Evolutionary conservation across 2,329 filamentous ascomycete genomes (phyloP).

Genomic region (Neofusicoccum laricinum): DNA sequence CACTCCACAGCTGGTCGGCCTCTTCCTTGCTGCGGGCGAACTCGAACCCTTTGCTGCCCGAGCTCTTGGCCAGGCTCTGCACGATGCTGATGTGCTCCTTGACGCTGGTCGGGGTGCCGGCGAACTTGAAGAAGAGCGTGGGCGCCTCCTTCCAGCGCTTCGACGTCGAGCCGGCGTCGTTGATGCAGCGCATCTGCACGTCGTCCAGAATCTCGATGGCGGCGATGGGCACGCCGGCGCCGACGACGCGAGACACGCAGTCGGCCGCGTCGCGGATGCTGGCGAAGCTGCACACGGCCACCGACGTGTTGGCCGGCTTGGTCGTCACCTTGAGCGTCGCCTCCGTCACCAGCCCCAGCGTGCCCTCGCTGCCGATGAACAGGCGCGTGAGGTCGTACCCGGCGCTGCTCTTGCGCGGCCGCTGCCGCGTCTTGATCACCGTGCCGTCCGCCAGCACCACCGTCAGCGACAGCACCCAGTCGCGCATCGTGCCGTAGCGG

Average conservation of each 20-base stretch:
- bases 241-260: constrained; percentile 78
- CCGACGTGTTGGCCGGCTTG: constrained; percentile 73
- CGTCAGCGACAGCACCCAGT: constrained; percentile 85
- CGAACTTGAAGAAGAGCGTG: constrained; percentile 75
- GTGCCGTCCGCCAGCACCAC: constrained; percentile 90
- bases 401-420: constrained; percentile 83
- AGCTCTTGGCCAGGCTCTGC: constrained; percentile 55
- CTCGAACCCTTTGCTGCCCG: constrained; percentile 65
- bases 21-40: constrained; percentile 65
- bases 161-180: constrained; percentile 61
- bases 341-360: constrained; percentile 86
- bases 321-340: constrained; percentile 84
- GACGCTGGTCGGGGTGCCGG: constrained; percentile 64
- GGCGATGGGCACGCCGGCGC: constrained; percentile 76
- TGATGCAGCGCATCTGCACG: constrained; percentile 77
- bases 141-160: constrained; percentile 67
- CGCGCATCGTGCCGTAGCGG: constrained; percentile 90
- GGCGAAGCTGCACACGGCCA: constrained; percentile 69
- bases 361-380: constrained; percentile 89
- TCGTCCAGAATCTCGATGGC: constrained; percentile 94
- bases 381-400: constrained; percentile 89
- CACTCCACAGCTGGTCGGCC: constrained; percentile 69
- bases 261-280: constrained; percentile 69
- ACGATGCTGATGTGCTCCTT: constrained; percentile 76
- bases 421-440: constrained; percentile 81